Percentiles rank a stretch among this genome's conserved stretches.
Evolutionary conservation across 2,329 filamentous ascomycete genomes (phyloP).

Genomic region (Aspergillus sp.): DNA sequence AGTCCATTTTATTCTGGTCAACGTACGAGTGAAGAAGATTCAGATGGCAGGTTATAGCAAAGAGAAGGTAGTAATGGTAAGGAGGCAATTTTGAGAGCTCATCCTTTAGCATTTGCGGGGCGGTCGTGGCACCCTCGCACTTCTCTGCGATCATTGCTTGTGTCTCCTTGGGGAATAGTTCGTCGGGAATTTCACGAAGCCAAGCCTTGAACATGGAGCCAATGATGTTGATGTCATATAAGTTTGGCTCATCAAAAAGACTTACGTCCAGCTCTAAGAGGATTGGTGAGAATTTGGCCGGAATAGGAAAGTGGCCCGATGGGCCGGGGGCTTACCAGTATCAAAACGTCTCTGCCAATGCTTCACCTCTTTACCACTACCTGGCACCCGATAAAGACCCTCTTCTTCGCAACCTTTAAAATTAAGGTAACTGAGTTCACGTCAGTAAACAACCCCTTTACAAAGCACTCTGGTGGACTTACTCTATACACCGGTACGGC

Average conservation of each 20-base stretch:
- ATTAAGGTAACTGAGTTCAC: constrained; percentile 70
- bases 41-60: constrained; percentile 94
- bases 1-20: constrained; percentile 98
- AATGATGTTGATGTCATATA: constrained; percentile 96
- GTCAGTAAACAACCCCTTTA: constrained; percentile 11
- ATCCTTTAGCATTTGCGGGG: constrained; percentile 83
- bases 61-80: constrained; percentile 96
- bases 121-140: constrained; percentile 74
- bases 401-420: constrained; percentile 93
- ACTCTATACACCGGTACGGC: constrained; percentile 92
- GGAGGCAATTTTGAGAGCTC: constrained; percentile 92
- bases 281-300: constrained; percentile 1
- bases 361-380: constrained; percentile 85
- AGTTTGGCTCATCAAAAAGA: constrained; percentile 79
- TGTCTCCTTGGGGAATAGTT: constrained; percentile 81
- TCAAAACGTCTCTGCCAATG: constrained; percentile 93
- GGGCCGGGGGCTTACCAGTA: constrained; percentile 56
- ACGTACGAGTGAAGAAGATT: constrained; percentile 87
- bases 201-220: constrained; percentile 95
- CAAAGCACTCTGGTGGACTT: constrained; percentile 30
- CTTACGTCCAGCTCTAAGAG: constrained; percentile 78
- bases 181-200: constrained; percentile 91
- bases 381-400: constrained; percentile 87
- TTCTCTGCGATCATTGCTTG: constrained; percentile 79
- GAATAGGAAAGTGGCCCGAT: not conserved